Evolutionary conservation across 2,329 filamentous ascomycete species (phyloP).

Genomic region (Xylariaceae sp.): DNA sequence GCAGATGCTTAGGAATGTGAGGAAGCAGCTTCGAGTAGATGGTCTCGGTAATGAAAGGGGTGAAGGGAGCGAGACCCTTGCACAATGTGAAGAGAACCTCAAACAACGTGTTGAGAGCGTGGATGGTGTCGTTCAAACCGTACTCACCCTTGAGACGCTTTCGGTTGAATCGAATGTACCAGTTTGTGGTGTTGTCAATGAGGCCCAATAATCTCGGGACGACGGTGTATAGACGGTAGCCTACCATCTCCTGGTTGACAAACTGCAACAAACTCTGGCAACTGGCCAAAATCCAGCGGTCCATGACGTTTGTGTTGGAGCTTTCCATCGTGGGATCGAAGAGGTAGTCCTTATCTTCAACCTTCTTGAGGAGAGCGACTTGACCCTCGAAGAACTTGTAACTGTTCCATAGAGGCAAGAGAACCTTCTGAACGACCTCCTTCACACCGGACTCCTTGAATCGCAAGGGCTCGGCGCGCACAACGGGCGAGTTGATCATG

Average conservation of each 20-base stretch:
- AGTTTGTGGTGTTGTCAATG: constrained; percentile 96
- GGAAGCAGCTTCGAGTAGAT: constrained; percentile 82
- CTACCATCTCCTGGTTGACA: constrained; percentile 86
- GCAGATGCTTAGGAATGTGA: constrained; percentile 68
- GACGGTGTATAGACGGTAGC: constrained; percentile 81
- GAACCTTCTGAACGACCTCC: constrained; percentile 87
- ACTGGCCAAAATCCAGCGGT: constrained; percentile 88
- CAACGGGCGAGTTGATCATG: constrained; percentile 93
- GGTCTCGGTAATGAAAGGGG: constrained; percentile 89
- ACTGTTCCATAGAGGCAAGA: constrained; percentile 90
- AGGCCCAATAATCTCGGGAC: constrained; percentile 76
- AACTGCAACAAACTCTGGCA: constrained; percentile 88
- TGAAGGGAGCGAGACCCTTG: constrained; percentile 80
- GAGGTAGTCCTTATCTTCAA: constrained; percentile 67
- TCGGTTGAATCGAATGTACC: constrained; percentile 95
- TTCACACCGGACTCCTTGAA: constrained; percentile 93
- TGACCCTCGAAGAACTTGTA: constrained; percentile 96
- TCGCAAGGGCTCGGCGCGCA: constrained; percentile 80
- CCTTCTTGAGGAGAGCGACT: constrained; percentile 79
- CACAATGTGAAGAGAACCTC: constrained; percentile 82
- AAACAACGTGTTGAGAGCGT: constrained; percentile 90
- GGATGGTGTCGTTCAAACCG: constrained; percentile 71
- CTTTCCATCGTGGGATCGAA: constrained; percentile 73
- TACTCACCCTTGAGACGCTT: constrained; percentile 63
- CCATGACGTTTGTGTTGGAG: constrained; percentile 86